Evolutionary conservation across 106 monocot genomes (phyloP), one percentile per base, ranked within the genome.

Genomic region (Acorus calamus): DNA sequence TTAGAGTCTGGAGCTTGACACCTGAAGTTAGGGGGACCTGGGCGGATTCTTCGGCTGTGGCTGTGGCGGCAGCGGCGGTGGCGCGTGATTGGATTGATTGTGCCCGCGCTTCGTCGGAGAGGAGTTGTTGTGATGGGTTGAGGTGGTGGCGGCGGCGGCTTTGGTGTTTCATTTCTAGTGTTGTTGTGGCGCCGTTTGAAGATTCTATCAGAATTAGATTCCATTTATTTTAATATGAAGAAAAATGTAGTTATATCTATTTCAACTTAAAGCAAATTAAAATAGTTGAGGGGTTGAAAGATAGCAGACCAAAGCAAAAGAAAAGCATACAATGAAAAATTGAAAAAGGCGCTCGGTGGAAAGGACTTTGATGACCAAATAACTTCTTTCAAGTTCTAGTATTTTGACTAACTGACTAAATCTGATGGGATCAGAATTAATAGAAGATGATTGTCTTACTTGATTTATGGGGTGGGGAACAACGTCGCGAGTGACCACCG

Each of bases 21-120:
- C 93, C 93, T 8, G 93, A 79, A 47, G 44, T 71, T 8, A 93
- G 68, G 6, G 93, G 93, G 42, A 81, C 53, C 51, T 69, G 80
- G 8, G 68, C 71, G 3, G 8, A 49, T 42, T 47, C 44, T 10
- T 52, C 12, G 2, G 4, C 14, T 7, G 2, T 52, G 2, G n/a
- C n/a, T n/a, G n/a, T n/a, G n/a, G n/a, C n/a, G n/a, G n/a, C n/a
- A n/a, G n/a, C n/a, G n/a, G 2, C 13, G 6, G 47, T 46, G 14
- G 2, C 8, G 8, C 67, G 64, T 46, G 61, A 60, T 44, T 80
- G 73, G 4, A 86, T 46, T 51, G 75, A 89, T 28, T 73, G 71
- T 7, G 69, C 74, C 49, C 89, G 65, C 2, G 74, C 70, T 8
- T 81, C 74, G 48, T 94, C 94, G 3, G 81, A 73, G 14, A 28